Base-by-base conservation (phyloP, 1,139 yeast genomes). In the Pneumocystis oryctolagi region DNA sequence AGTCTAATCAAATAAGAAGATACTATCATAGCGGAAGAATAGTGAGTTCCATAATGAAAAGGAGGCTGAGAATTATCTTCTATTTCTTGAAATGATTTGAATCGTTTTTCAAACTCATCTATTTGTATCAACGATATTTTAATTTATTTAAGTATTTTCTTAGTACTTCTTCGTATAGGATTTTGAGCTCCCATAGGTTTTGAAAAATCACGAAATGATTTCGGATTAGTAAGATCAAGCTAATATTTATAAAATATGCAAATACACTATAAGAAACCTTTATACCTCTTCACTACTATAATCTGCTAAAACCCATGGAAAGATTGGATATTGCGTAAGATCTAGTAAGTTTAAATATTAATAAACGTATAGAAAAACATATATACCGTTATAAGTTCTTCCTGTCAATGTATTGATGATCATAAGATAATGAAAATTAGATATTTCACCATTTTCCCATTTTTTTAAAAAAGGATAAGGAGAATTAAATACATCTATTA, bases 101-200 rank as follows among this genome's bases (percentile, higher is more conserved):
- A 88, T 62, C 96, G 74, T 64, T 87, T 92, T 61, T 75, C 74
- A 69, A 88, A 88, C 68, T 83, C 82, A 0, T 70, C 55, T 47
- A 47, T 47, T 8, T 12, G 16, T 47, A 14, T 42, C 20, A 42
- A 47, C 12, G 20, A n/a, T 47, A n/a, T 25, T 25, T 9, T 47
- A 47, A 47, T n/a, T 47, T 28, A 47, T 28, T 25, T 14, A 25
- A 4, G 8, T 47, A 12, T 14, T 25, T 47, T 47, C n/a, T 47
- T 47, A 3, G 5, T 47, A 47, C 55, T 67, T 1, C 84, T 87
- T 64, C 96, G 77, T 1, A 75, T 76, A 2, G 73, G 71, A 0
- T 82, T 76, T 72, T 88, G 96, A 0, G 89, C 95, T 1, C 96
- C 96, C 95, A 88, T 87, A 1, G 96, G 96, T 69, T 85, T 87